phyloP scores from a whole-genome alignment of 176 grass and related monocot genomes.

The Hsuehochloa calcarea region DNA sequence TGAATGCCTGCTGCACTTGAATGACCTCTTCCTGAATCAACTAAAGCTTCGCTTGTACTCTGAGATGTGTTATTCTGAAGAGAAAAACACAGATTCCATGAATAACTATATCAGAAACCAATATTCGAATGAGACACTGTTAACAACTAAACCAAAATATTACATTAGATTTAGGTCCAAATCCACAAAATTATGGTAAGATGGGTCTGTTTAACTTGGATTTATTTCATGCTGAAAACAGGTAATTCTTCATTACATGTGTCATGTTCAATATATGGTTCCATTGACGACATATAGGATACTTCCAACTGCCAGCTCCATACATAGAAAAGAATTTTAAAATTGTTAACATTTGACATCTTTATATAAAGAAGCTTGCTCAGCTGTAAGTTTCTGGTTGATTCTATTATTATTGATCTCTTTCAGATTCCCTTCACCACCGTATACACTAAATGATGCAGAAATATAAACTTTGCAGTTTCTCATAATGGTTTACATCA shows the following conservation, averaged over 20 bases:
- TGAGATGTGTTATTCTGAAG: slow-evolving; percentile 54
- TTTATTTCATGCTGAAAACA: neutral
- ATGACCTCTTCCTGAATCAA: slow-evolving; percentile 47
- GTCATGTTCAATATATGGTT: neutral
- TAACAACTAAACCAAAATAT: slow-evolving; percentile 24
- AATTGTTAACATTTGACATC: slow-evolving; percentile 28
- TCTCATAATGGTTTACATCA: slow-evolving; percentile 26
- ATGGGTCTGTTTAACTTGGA: neutral
- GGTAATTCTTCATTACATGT: neutral
- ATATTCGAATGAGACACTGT: neutral
- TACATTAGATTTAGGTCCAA: neutral
- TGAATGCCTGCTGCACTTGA: slow-evolving; percentile 40
- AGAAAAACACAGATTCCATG: neutral
- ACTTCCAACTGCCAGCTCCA: neutral
- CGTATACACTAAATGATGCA: slow-evolving; percentile 20
- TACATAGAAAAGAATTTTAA: slow-evolving; percentile 12
- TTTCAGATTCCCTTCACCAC: slow-evolving; percentile 10
- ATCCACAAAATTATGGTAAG: neutral
- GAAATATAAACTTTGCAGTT: slow-evolving; percentile 7
- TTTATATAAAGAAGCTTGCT: slow-evolving; percentile 30
- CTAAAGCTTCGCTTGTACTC: slow-evolving; percentile 36
- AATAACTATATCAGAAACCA: slow-evolving; percentile 32
- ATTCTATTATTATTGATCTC: neutral
- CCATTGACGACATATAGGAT: neutral
- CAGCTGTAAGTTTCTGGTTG: slow-evolving; percentile 3